Evolutionary conservation across 2,329 filamentous ascomycete species (phyloP).

Genomic region (Fusarium sp.): DNA sequence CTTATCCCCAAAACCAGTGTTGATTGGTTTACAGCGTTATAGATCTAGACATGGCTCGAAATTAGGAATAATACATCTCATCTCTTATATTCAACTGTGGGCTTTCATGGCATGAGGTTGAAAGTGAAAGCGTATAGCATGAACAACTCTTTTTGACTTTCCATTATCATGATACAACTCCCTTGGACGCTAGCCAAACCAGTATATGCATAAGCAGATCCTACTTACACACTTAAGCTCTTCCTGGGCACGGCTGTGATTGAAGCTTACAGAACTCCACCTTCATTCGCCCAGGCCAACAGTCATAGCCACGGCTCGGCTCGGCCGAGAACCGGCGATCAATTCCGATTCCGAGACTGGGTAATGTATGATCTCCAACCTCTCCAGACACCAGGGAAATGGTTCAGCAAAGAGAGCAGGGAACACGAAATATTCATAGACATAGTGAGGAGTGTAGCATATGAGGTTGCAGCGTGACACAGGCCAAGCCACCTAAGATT

Average conservation of each 20-base stretch:
- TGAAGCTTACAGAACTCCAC: not conserved
- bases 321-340: not conserved
- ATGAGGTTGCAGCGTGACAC: not conserved
- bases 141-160: not conserved
- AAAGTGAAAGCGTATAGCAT: not conserved
- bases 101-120: not conserved
- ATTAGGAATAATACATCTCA: not conserved
- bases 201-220: not conserved
- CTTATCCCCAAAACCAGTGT: rapidly evolving
- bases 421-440: rapidly evolving
- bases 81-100: rapidly evolving
- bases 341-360: not conserved
- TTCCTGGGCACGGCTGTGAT: rapidly evolving
- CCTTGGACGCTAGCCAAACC: not conserved
- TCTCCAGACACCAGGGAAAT: rapidly evolving
- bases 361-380: not conserved
- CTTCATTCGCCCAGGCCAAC: not conserved
- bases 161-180: rapidly evolving
- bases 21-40: rapidly evolving
- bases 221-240: not conserved
- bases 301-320: not conserved
- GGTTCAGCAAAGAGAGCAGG: rapidly evolving
- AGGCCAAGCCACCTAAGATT: not conserved
- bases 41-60: rapidly evolving
- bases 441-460: too few species aligned